Evolutionary conservation across 2,329 filamentous ascomycete genomes (phyloP).

Genomic region (Thermomyces lanuginosus): DNA sequence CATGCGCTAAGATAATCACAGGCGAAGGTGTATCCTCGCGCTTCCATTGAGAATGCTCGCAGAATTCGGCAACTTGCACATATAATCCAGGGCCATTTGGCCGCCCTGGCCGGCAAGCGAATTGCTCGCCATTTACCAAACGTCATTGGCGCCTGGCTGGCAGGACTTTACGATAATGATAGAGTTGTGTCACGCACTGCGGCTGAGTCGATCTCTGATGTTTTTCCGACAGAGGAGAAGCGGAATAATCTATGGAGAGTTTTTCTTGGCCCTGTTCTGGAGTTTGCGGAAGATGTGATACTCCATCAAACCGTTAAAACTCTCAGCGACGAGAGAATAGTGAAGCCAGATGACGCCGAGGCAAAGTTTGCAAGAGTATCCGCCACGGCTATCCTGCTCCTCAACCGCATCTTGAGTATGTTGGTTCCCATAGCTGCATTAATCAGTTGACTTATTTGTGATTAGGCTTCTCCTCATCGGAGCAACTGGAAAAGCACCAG

Average conservation of each 20-base stretch:
- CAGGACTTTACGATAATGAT: constrained; percentile 76
- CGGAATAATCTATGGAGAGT: constrained; percentile 57
- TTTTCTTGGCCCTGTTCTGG: constrained; percentile 64
- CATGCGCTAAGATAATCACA: constrained; percentile 33
- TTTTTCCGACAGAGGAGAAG: constrained; percentile 71
- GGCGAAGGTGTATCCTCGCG: constrained; percentile 72
- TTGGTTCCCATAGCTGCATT: neutral
- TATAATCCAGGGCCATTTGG: constrained; percentile 49
- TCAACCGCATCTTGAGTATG: constrained; percentile 38
- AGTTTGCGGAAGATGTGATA: constrained; percentile 65
- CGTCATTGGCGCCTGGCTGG: constrained; percentile 77
- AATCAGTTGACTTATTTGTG: constrained; percentile 7
- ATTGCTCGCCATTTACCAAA: constrained; percentile 65
- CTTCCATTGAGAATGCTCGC: constrained; percentile 76
- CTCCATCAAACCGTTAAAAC: constrained; percentile 61
- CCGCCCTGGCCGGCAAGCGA: constrained; percentile 51
- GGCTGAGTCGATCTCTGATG: constrained; percentile 54
- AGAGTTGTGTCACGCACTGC: constrained; percentile 60
- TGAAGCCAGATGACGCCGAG: constrained; percentile 68
- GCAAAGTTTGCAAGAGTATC: constrained; percentile 71
- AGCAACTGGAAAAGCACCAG: constrained; percentile 44
- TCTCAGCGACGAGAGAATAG: constrained; percentile 75
- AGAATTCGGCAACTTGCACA: constrained; percentile 80
- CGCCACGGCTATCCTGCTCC: constrained; percentile 40
- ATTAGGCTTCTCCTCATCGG: constrained; percentile 18